A percentile compares a stretch with the other conserved stretches of the same genome.
These are phyloP conservation scores for Lathyrus aphaca DNA, from an alignment of 306 rosid species.

Conservation along the genomic window DNA sequence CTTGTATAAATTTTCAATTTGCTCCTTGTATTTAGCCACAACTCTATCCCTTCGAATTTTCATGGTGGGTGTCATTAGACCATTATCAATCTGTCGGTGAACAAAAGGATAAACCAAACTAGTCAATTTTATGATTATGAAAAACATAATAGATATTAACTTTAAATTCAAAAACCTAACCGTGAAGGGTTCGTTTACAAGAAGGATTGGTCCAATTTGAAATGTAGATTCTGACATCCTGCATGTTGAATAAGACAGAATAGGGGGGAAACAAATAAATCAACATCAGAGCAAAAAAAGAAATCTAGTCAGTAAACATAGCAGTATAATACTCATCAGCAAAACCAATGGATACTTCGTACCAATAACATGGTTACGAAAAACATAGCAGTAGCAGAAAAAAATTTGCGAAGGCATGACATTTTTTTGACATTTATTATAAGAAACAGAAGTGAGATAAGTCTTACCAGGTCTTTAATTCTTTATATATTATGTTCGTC, in stretches of 20 bases:
- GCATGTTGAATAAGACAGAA: constrained; percentile 34
- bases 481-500: constrained; percentile 59
- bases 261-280: constrained; percentile 10
- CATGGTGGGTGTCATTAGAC: constrained; percentile 92
- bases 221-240: constrained; percentile 73
- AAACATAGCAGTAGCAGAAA: not conserved
- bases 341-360: not conserved
- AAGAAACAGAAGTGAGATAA: constrained; percentile 22
- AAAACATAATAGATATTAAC: not conserved
- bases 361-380: not conserved
- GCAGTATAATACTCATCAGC: not conserved
- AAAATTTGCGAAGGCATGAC: not conserved
- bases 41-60: constrained; percentile 82
- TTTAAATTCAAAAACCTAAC: constrained; percentile 47
- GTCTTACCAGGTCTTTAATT: constrained; percentile 66
- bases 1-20: constrained; percentile 74
- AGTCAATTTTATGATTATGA: constrained; percentile 21
- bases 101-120: constrained; percentile 31
- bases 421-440: not conserved
- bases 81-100: constrained; percentile 73
- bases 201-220: constrained; percentile 87
- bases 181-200: constrained; percentile 78
- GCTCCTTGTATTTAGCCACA: constrained; percentile 56
- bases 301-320: not conserved
- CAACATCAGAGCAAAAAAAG: not conserved